Evolutionary conservation across 2,329 filamentous ascomycete species (phyloP), one percentile per base, ranked within the genome.

Genomic region (Diaporthe humulicola): DNA sequence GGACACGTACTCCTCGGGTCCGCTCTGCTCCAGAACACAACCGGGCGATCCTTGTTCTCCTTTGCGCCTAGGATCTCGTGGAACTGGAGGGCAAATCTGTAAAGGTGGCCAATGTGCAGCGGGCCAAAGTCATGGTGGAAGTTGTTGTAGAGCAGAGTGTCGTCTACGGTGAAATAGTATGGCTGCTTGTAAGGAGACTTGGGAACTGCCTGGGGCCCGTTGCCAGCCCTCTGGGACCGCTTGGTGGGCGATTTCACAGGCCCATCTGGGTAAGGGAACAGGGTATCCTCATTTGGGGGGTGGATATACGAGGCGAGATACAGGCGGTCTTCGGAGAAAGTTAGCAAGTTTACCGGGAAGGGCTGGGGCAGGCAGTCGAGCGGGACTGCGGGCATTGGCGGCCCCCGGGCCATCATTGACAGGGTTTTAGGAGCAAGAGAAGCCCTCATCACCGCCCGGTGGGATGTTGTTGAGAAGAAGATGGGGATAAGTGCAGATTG

Each of bases 71-170:
- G 89, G 61, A 98, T 95, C 80, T 98, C 96, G 82, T 99, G 97
- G 82, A 99, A 95, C 80, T 96, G 93, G 71, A 98, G 94, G 6
- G 97, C 96, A 84, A 98, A 99, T 77, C 97, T 92, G 88, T 98
- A 99, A 54, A 99, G 88, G 83, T 99, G 97, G 36, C 97, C 97
- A 79, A 99, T 98, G 87, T 99, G 97, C 75, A 99, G 88, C 81
- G 97, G 97, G 80, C 97, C 97, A 84, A 99, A 99, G 86, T 99
- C 97, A 81, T 97, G 96, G 86, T 98, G 96, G 85, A 99, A 99
- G 42, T 96, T 96, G 84, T 99, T 99, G 89, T 99, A 99, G 61
- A 98, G 90, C 58, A 99, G 92, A 54, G 89, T 93, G 82, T 98
- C 95, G 82, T 99, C 97, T 78, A 98, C 93, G 69, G 95, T 96